These are phyloP conservation scores for Asterochloris sp. DNA, from an alignment of 139 green algal genomes.

Conservation along the genomic window DNA sequence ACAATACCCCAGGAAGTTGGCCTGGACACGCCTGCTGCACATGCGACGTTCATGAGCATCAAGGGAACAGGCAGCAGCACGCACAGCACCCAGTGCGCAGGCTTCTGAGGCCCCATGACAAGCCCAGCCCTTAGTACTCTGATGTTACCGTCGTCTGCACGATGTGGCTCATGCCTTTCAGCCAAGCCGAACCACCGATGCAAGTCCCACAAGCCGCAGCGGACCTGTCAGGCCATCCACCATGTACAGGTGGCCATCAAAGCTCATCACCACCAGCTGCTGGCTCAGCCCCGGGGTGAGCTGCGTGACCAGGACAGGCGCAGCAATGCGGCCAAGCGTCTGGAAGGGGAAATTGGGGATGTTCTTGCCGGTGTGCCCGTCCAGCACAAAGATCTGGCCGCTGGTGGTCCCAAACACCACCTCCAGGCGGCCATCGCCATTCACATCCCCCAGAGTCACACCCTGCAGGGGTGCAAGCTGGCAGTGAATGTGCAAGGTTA, in stretches of 20 bases:
- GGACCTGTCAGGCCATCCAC: conserved; percentile 65
- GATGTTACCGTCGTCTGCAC: too few species aligned
- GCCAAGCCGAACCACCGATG: too few species aligned
- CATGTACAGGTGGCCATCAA: conserved; percentile 91
- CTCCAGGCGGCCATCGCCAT: conserved; percentile 83
- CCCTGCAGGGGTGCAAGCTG: conserved; percentile 24
- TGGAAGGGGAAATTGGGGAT: conserved; percentile 77
- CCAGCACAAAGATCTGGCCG: conserved; percentile 78
- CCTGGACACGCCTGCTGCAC: too few species aligned
- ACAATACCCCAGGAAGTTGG: too few species aligned
- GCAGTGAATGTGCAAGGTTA: background rate
- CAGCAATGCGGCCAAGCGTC: conserved; percentile 36
- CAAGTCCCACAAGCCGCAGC: background rate
- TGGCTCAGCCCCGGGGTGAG: conserved; percentile 30
- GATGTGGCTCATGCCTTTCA: too few species aligned
- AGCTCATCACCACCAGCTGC: conserved; percentile 81
- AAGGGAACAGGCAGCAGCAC: too few species aligned
- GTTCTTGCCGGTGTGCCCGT: conserved; percentile 54
- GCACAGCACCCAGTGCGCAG: too few species aligned
- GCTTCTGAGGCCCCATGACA: too few species aligned
- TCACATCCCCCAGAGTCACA: conserved; percentile 67
- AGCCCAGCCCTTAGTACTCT: too few species aligned
- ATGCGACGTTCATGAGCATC: too few species aligned
- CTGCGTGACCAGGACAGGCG: conserved; percentile 57
- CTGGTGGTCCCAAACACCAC: conserved; percentile 68